These are phyloP conservation scores for Edaphochlamys debaryana DNA, from an alignment of 139 green algal genomes.

Conservation along the genomic window DNA sequence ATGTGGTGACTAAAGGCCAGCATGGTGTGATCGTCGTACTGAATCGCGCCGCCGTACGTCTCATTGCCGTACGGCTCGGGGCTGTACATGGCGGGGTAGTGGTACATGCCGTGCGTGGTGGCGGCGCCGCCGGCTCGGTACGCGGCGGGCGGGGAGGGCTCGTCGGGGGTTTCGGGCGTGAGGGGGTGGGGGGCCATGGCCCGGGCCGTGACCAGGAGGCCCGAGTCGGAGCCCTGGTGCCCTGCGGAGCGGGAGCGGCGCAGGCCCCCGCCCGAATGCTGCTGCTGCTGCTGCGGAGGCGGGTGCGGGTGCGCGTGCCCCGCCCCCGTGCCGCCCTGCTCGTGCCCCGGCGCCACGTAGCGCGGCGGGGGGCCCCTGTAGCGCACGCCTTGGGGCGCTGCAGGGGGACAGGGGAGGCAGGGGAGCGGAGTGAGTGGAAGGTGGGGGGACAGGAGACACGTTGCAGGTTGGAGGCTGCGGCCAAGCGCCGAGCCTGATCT, in stretches of 20 bases:
- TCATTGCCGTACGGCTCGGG: conserved; percentile 26
- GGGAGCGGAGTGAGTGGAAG: too few relatives aligned
- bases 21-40: conserved; percentile 14
- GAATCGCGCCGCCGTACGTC: conserved; percentile 4
- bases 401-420: too few relatives aligned
- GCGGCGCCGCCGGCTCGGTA: neutral
- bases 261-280: neutral
- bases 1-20: conserved; percentile 31
- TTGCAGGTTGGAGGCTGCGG: too few relatives aligned
- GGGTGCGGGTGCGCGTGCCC: too few relatives aligned
- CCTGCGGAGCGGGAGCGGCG: conserved; percentile 13
- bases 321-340: too few relatives aligned
- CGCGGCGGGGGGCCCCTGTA: conserved; percentile 3
- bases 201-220: conserved; percentile 2
- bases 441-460: too few relatives aligned
- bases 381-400: neutral
- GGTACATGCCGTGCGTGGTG: neutral
- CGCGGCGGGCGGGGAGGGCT: too few relatives aligned
- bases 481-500: too few relatives aligned
- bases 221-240: neutral
- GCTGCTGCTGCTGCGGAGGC: too few relatives aligned
- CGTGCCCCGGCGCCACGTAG: neutral
- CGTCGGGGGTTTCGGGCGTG: neutral
- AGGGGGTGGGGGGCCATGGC: conserved; percentile 31
- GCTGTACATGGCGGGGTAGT: neutral